These are phyloP conservation scores for Fraxinus anomala DNA, from an alignment of 257 asterid genomes.

Conservation along the genomic window DNA sequence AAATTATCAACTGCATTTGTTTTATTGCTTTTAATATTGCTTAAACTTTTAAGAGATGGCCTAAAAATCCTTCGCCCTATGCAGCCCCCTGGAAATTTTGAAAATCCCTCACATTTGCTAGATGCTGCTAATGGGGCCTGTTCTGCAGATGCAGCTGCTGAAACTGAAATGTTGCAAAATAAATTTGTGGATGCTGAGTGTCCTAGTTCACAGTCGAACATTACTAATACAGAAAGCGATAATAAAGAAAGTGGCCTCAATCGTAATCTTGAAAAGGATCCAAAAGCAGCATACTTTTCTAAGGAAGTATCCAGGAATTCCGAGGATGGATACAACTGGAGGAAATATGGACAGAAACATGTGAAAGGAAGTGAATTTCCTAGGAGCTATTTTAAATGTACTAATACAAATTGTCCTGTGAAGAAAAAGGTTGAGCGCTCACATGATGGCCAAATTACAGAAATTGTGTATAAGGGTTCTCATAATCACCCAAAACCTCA, in stretches of 20 bases:
- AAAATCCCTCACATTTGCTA: conserved; percentile 28
- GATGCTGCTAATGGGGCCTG: conserved; percentile 24
- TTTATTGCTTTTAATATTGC: neutral
- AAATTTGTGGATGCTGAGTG: conserved; percentile 14
- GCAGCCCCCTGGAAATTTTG: conserved; percentile 36
- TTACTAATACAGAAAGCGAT: neutral
- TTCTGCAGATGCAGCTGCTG: conserved; percentile 19
- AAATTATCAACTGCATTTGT: neutral
- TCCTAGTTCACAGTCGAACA: conserved; percentile 6
- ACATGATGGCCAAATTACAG: conserved; percentile 53
- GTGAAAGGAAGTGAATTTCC: conserved; percentile 83
- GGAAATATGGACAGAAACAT: conserved; percentile 82
- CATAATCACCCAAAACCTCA: conserved; percentile 71
- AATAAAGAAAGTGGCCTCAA: conserved; percentile 26
- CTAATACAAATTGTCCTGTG: conserved; percentile 50
- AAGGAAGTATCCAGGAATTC: conserved; percentile 36
- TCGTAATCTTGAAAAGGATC: conserved; percentile 21
- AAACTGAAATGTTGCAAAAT: conserved; percentile 15
- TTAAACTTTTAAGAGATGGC: neutral
- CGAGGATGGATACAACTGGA: conserved; percentile 75
- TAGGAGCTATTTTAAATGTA: conserved; percentile 74
- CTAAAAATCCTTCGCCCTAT: neutral
- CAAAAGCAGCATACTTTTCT: conserved; percentile 28
- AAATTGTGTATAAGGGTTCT: conserved; percentile 63
- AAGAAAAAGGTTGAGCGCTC: conserved; percentile 77